Base-by-base conservation (phyloP, 768 basidiomycete species). In the Tylopilus balloui region DNA sequence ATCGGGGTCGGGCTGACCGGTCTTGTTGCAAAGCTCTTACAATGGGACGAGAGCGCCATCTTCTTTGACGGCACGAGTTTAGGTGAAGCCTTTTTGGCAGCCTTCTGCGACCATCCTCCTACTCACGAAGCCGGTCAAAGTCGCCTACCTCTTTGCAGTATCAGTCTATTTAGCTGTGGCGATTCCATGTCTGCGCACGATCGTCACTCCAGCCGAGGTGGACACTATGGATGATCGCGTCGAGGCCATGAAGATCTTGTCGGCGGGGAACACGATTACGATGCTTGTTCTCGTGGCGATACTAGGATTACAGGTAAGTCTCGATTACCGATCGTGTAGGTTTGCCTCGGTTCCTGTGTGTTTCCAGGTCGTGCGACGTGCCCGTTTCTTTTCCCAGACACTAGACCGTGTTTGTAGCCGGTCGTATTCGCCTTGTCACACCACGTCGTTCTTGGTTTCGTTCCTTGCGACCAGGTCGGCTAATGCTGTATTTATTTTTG, bases 11-110 rank as follows among this genome's bases (percentile, higher is more conserved):
- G 90, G 11, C 65, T 96, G 29, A 57, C 85, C 21, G 86, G 85
- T 10, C 74, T 92, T 43, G 57, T 92, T 10, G 77, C 79, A 40
- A 97, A 96, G 67, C 73, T 96, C 50, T 76, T 88, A 67, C 79
- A 75, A 53, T 96, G 92, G 91, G 83, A 85, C 62, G 93, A 96
- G 61, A 91, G 88, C 57, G 94, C 94, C 8, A 78, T 94, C 71
- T 93, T 90, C 73, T 97, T 97, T 66, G 94, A 97, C 67, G 94
- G 94, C 19, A 84, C 86, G 20, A 84, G 82, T 56, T 69, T 95
- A 51, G 90, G 93, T 93, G 56, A 58, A 81, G 13, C 27, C 14
- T 14, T n/a, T 35, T 48, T 31, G 5, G 4, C 14, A n/a, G 19
- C 6, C 10, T 29, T 50, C 20, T 14, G 31, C 36, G 27, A 17